Evolutionary conservation across 805 yeast genomes (phyloP).

Genomic region (Blastobotrys robertii): DNA sequence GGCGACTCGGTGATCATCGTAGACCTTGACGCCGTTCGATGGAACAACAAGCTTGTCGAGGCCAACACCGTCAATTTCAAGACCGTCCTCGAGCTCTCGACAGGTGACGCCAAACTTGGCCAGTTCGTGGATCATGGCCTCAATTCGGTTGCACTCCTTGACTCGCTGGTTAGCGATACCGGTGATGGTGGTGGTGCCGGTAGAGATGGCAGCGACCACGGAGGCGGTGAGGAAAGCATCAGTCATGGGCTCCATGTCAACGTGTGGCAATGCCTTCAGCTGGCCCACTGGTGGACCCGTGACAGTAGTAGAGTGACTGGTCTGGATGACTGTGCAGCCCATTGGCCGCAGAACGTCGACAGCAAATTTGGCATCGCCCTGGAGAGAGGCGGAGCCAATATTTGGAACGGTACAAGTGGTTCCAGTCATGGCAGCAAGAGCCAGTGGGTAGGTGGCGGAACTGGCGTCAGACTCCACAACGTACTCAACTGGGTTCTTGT

Average conservation of each 20-base stretch:
- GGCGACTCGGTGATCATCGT: slow-evolving; percentile 97
- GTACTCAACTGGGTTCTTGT: slow-evolving; percentile 73
- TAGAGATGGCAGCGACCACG: slow-evolving; percentile 91
- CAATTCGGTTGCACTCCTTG: slow-evolving; percentile 92
- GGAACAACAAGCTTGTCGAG: slow-evolving; percentile 42
- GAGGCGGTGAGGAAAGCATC: slow-evolving; percentile 96
- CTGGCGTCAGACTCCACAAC: slow-evolving; percentile 95
- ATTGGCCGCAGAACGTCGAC: slow-evolving; percentile 84
- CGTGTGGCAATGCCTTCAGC: slow-evolving; percentile 57
- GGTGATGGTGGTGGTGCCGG: slow-evolving; percentile 60
- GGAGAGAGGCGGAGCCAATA: slow-evolving; percentile 83
- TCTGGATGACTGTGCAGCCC: slow-evolving; percentile 87
- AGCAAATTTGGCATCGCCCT: slow-evolving; percentile 96
- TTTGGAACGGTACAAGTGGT: slow-evolving; percentile 88
- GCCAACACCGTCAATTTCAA: slow-evolving; percentile 67
- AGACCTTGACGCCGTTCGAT: slow-evolving; percentile 56
- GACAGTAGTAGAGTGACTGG: slow-evolving; percentile 81
- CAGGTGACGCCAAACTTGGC: slow-evolving; percentile 86
- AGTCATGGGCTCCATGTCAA: slow-evolving; percentile 99
- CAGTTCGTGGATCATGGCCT: slow-evolving; percentile 84
- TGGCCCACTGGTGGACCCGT: slow-evolving; percentile 71
- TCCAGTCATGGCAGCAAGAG: slow-evolving; percentile 95
- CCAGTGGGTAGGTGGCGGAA: slow-evolving; percentile 94
- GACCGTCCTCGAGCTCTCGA: slow-evolving; percentile 84
- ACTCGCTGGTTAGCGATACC: slow-evolving; percentile 98